phyloP scores from a whole-genome alignment of 495 filamentous ascomycete genomes.

The Bacidia rubella region DNA sequence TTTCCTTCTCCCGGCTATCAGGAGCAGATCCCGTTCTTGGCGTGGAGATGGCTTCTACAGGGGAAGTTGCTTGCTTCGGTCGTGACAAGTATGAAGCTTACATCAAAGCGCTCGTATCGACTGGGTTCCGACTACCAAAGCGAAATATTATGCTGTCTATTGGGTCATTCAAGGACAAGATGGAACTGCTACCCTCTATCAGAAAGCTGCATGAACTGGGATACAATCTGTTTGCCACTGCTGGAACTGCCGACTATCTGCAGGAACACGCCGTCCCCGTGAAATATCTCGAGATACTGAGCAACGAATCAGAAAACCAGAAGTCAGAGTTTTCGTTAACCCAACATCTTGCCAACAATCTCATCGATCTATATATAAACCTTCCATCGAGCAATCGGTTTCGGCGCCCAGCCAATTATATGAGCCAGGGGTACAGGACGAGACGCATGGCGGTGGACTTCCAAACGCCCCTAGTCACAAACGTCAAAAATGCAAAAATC shows the following conservation, averaged over 20 bases:
- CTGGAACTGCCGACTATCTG: conserved; percentile 90
- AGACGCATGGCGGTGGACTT: conserved; percentile 98
- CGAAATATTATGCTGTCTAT: conserved; percentile 92
- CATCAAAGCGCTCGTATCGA: conserved; percentile 86
- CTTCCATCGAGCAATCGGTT: conserved; percentile 95
- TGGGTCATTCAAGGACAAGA: conserved; percentile 92
- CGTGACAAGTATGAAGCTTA: conserved; percentile 95
- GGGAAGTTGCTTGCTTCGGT: conserved; percentile 95
- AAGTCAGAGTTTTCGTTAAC: conserved; percentile 93
- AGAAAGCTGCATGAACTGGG: conserved; percentile 75
- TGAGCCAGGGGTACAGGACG: conserved; percentile 92
- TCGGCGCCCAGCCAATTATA: conserved; percentile 89
- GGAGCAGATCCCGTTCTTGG: conserved; percentile 93
- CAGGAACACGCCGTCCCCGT: conserved; percentile 81
- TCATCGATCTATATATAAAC: conserved; percentile 98
- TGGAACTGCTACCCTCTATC: conserved; percentile 90
- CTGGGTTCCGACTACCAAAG: conserved; percentile 92
- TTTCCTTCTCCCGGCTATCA: conserved; percentile 93
- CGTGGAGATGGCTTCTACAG: conserved; percentile 98
- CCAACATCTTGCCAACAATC: conserved; percentile 88
- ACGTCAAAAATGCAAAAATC: conserved; percentile 98
- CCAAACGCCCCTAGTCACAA: conserved; percentile 91
- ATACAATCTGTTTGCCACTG: conserved; percentile 89
- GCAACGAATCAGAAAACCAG: conserved; percentile 56
- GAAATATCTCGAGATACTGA: conserved; percentile 80